These are phyloP conservation scores for Rhynchospora tenuis DNA, from an alignment of 176 grass and related monocot genomes.

Conservation along the genomic window DNA sequence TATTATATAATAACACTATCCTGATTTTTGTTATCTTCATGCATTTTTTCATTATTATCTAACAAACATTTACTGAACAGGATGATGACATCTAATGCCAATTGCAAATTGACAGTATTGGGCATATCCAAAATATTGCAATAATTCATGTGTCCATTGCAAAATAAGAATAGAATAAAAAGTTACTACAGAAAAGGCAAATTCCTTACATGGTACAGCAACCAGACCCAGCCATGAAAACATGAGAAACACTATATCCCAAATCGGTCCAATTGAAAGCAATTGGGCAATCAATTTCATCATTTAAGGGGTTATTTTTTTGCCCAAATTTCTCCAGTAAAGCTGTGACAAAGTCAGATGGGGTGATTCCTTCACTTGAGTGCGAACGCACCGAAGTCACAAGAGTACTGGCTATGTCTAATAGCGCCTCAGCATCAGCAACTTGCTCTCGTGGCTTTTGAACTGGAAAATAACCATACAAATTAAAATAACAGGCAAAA, in stretches of 20 bases:
- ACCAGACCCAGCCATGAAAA: constrained; percentile 57
- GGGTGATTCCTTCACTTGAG: constrained; percentile 67
- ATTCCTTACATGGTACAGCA: constrained; percentile 76
- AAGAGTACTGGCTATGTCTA: constrained; percentile 71
- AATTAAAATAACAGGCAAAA: neutral
- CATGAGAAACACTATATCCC: constrained; percentile 49
- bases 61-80: neutral
- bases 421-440: constrained; percentile 81
- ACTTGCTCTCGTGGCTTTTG: constrained; percentile 94
- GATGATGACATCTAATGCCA: neutral
- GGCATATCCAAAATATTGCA: neutral
- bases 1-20: neutral
- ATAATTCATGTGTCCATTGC: neutral
- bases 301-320: constrained; percentile 26
- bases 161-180: neutral
- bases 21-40: neutral
- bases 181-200: neutral
- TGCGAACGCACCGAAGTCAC: constrained; percentile 79
- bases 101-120: neutral
- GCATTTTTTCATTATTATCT: neutral
- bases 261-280: constrained; percentile 48
- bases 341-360: constrained; percentile 72
- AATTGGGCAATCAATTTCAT: constrained; percentile 22
- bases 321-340: constrained; percentile 64
- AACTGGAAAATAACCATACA: constrained; percentile 35